Base-by-base conservation (phyloP, 352 stramenopile genomes). In the Globisporangium ultimum region DNA sequence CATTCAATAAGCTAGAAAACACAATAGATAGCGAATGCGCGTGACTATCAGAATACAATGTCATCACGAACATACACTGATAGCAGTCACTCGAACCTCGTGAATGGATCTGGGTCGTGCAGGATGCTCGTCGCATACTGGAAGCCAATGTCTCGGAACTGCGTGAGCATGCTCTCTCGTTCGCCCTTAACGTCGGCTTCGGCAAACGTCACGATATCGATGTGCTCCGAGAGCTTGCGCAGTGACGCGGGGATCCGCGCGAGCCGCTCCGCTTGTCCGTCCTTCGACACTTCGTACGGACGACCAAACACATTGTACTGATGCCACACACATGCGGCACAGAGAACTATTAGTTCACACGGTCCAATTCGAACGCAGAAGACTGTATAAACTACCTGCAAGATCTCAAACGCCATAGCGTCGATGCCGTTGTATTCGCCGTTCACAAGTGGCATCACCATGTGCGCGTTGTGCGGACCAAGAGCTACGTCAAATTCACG, bases 241-340 rank as follows among this genome's bases (percentile, higher is more conserved):
- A 93, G 58, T 22, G 84, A 81, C 48, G 58, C 69, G 1, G 85
- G 82, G 12, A 94, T 76, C 47, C 74, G 83, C 38, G 67, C 55
- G 41, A 94, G 60, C 11, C 85, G 80, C 63, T 87, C 81, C 15
- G 49, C 59, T 49, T 94, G 85, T 9, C 82, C 85, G 63, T 94
- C 85, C 1, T 72, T 66, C 10, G 82, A 92, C 18, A 94, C 76
- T 63, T 88, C 67, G 43, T 72, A 74, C 20, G 84, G 82, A 4
- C 84, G 71, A 3, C 80, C 82, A 63, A 94, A 94, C 6, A 92
- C 61, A 60, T 94, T 94, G 72, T 94, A 94, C 74, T 94, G 51
- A n/a, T 15, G 56, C 28, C 12, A 59, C 11, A 32, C 14, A 55
- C 8, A 0, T 14, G 0, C 48, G 36, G 14, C 13, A 40, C 48